Evolutionary conservation across 768 basidiomycete genomes (phyloP).

Genomic region (Mycena rebaudengoi): DNA sequence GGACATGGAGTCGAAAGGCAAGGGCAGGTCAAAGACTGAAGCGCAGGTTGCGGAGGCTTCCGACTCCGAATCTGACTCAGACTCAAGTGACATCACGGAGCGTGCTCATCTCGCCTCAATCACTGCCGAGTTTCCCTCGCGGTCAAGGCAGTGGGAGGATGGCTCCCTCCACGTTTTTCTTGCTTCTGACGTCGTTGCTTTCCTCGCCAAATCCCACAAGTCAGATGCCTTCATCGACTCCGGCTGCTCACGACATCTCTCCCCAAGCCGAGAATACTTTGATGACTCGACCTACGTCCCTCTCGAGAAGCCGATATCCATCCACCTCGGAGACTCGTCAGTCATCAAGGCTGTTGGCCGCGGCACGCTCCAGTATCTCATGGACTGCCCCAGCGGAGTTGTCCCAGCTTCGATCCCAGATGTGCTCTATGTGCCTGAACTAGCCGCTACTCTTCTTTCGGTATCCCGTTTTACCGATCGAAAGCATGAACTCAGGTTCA

Average conservation of each 20-base stretch:
- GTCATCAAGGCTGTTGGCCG: conserved; percentile 19
- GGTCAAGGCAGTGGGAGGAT: conserved; percentile 2
- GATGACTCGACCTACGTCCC: neutral
- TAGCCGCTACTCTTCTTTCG: conserved; percentile 24
- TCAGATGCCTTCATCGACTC: conserved; percentile 20
- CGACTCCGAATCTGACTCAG: neutral
- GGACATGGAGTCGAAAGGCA: neutral
- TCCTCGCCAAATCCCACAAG: conserved; percentile 7
- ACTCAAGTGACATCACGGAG: neutral
- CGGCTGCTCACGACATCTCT: conserved; percentile 15
- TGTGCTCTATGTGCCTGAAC: conserved; percentile 23
- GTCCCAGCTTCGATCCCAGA: conserved; percentile 16
- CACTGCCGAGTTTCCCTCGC: neutral
- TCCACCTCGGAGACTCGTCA: conserved; percentile 20
- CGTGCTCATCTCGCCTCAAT: conserved; percentile 1
- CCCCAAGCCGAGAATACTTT: conserved; percentile 17
- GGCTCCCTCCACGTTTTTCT: conserved; percentile 17
- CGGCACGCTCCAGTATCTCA: conserved; percentile 17
- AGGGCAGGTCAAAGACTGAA: neutral
- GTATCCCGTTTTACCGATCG: conserved; percentile 10
- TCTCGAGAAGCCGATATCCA: conserved; percentile 16
- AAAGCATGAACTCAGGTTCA: conserved; percentile 1
- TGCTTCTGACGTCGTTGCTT: conserved; percentile 4
- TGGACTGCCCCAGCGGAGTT: conserved; percentile 13
- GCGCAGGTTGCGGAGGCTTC: neutral